Conservation (phyloP, 2,329 filamentous ascomycete species). For the Cordyceps pruinosa region DNA sequence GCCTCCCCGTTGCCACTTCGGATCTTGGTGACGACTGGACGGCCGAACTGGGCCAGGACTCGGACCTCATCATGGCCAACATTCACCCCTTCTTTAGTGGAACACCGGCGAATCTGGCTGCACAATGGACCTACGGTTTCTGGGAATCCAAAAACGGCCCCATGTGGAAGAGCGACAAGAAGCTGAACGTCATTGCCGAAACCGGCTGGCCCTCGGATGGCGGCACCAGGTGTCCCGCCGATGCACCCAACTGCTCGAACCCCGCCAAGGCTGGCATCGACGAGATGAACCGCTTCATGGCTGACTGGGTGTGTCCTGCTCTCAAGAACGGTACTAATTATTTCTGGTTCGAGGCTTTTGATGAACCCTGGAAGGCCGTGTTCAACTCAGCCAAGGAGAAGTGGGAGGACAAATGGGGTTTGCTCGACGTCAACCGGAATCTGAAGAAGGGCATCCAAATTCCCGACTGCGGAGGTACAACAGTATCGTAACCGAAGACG, state of each 20-base stretch:
- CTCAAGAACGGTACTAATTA: constrained; percentile 81
- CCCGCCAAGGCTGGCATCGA: constrained; percentile 72
- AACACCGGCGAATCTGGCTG: constrained; percentile 58
- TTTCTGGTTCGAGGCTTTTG: constrained; percentile 96
- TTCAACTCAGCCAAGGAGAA: constrained; percentile 63
- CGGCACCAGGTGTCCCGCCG: constrained; percentile 65
- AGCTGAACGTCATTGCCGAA: constrained; percentile 77
- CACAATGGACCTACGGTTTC: constrained; percentile 76
- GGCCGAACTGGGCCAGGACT: constrained; percentile 55
- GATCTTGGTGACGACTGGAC: constrained; percentile 90
- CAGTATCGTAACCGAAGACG: constrained; percentile 32
- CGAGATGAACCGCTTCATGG: constrained; percentile 81
- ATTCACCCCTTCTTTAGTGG: constrained; percentile 95
- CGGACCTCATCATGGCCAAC: constrained; percentile 92
- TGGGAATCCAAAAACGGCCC: constrained; percentile 64
- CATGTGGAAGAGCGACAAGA: constrained; percentile 55
- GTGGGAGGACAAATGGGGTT: constrained; percentile 95
- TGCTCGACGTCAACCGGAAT: constrained; percentile 79
- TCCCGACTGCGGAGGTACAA: constrained; percentile 76
- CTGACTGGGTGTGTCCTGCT: constrained; percentile 75
- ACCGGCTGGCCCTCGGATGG: constrained; percentile 85
- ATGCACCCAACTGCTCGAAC: constrained; percentile 47
- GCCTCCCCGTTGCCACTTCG: constrained; percentile 75
- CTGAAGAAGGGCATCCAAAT: constrained; percentile 80
- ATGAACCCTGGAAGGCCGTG: constrained; percentile 86